phyloP scores from a whole-genome alignment of 176 grass and related monocot species.

The Pharus latifolius region DNA sequence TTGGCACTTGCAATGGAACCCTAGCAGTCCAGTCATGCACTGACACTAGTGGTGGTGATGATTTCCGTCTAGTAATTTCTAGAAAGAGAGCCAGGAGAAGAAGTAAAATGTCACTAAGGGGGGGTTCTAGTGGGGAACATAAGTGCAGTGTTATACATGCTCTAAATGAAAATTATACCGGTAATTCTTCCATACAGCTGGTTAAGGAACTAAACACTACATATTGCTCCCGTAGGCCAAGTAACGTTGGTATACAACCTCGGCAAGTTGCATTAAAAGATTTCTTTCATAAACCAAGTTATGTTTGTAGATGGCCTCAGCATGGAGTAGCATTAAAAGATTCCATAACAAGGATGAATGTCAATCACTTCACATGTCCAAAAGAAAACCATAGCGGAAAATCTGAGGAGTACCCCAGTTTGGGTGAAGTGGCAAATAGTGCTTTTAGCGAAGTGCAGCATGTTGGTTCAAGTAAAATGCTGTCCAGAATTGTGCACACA shows the following conservation, averaged over 20 bases:
- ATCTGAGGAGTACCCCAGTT: background rate
- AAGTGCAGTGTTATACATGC: background rate
- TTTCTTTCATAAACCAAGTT: background rate
- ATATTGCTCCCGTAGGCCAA: background rate
- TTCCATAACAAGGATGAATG: slow-evolving; percentile 6
- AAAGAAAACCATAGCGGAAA: slow-evolving; percentile 21
- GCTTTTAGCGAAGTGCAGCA: background rate
- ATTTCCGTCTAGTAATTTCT: slow-evolving; percentile 24
- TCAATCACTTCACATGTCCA: background rate
- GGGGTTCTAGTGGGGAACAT: background rate
- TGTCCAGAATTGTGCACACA: background rate
- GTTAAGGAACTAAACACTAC: slow-evolving; percentile 8
- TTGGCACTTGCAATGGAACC: background rate
- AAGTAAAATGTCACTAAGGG: background rate
- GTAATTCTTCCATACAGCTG: slow-evolving; percentile 8
- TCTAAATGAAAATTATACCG: background rate
- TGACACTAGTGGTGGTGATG: slow-evolving; percentile 5
- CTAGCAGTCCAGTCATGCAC: background rate
- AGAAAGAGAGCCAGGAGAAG: slow-evolving; percentile 13
- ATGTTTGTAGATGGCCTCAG: background rate
- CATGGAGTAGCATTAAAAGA: slow-evolving; percentile 9
- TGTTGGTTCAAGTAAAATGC: background rate
- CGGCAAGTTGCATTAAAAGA: background rate
- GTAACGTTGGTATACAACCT: background rate
- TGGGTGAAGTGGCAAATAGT: background rate